Conservation (phyloP, 2,329 filamentous ascomycete species). For the Pseudopyrenochaeta lycopersici region DNA sequence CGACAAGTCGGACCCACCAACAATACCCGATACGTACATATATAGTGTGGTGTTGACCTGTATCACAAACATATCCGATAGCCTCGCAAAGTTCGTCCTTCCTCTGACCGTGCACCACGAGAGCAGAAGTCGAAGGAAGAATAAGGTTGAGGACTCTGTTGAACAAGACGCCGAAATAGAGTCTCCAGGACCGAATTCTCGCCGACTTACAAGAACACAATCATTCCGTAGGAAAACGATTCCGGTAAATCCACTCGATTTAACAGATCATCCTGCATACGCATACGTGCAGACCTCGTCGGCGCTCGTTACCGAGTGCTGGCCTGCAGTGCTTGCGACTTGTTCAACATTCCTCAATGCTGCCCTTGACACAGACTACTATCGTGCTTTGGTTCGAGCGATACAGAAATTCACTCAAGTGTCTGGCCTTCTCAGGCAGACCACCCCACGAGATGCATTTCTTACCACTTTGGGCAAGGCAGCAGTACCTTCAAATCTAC, state of each 20-base stretch:
- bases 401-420: conserved; percentile 97
- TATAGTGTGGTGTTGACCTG: conserved; percentile 90
- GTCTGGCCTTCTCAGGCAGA: conserved; percentile 83
- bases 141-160: conserved; percentile 49
- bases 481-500: conserved; percentile 81
- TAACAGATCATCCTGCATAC: conserved; percentile 77
- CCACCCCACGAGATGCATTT: conserved; percentile 91
- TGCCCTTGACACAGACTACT: conserved; percentile 90
- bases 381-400: conserved; percentile 87
- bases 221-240: conserved; percentile 80
- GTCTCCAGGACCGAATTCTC: conserved; percentile 31
- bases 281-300: conserved; percentile 79
- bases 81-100: conserved; percentile 89
- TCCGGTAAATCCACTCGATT: conserved; percentile 81
- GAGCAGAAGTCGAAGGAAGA: conserved; percentile 53
- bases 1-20: conserved; percentile 86
- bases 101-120: conserved; percentile 88
- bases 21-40: conserved; percentile 89
- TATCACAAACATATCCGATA: conserved; percentile 89
- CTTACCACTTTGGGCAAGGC: conserved; percentile 93
- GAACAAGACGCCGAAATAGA: conserved; percentile 30
- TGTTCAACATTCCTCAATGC: conserved; percentile 96
- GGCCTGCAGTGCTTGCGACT: conserved; percentile 93
- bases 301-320: conserved; percentile 86
- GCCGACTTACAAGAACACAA: conserved; percentile 65